Evolutionary conservation across 2,329 filamentous ascomycete species (phyloP).

Genomic region (Hymenoscyphus fraxineus): DNA sequence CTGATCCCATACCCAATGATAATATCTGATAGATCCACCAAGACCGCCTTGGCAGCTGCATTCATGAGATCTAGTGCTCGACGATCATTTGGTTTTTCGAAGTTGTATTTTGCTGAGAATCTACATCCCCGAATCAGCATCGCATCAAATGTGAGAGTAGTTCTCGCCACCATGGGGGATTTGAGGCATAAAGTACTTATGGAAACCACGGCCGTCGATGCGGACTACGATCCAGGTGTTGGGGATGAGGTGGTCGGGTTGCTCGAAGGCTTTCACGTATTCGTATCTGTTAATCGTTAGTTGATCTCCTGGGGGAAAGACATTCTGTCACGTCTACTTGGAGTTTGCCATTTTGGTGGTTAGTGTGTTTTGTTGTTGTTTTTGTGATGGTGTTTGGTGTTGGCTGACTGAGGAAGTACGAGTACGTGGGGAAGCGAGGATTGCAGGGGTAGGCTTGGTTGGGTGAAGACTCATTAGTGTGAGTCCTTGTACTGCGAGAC

Average conservation of each 20-base stretch:
- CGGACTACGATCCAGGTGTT: slow-evolving; percentile 96
- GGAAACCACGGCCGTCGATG: slow-evolving; percentile 91
- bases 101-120: slow-evolving; percentile 77
- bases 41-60: slow-evolving; percentile 76
- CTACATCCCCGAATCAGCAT: slow-evolving; percentile 42
- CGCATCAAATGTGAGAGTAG: background rate
- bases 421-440: background rate
- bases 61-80: slow-evolving; percentile 94
- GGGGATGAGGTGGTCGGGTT: slow-evolving; percentile 71
- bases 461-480: background rate
- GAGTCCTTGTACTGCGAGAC: no score
- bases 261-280: slow-evolving; percentile 90
- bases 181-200: slow-evolving; percentile 58
- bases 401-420: background rate
- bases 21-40: slow-evolving; percentile 80
- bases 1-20: slow-evolving; percentile 88
- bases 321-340: background rate
- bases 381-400: background rate
- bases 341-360: background rate
- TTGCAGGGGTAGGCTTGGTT: background rate
- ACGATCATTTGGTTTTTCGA: slow-evolving; percentile 88
- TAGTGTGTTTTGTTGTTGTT: background rate
- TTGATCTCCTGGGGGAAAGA: background rate
- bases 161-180: background rate
- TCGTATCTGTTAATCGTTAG: slow-evolving; percentile 62